A percentile compares a stretch with the other conserved stretches of the same genome.
phyloP scores from a whole-genome alignment of 306 rosid genomes.

The Gynostemma pentaphyllum region DNA sequence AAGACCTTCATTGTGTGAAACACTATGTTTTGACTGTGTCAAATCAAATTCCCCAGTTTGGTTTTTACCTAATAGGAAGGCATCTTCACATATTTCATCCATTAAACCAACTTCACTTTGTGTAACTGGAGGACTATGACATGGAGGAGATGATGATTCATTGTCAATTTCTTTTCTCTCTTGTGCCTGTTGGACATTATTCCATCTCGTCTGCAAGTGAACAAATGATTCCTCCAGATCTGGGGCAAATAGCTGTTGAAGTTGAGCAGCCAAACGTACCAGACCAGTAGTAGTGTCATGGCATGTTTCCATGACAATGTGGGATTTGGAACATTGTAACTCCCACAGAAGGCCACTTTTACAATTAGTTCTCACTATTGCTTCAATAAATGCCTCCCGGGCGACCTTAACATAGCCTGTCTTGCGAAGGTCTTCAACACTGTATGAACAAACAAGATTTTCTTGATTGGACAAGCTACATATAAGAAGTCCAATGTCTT shows the following conservation, averaged over 20 bases:
- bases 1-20: constrained; percentile 36
- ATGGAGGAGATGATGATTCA: constrained; percentile 40
- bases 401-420: constrained; percentile 78
- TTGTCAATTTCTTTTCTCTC: constrained; percentile 30
- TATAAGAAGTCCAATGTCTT: constrained; percentile 76
- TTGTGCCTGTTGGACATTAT: constrained; percentile 60
- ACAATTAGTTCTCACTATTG: constrained; percentile 63
- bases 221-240: constrained; percentile 83
- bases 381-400: constrained; percentile 71
- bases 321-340: constrained; percentile 66
- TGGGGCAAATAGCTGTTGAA: constrained; percentile 86
- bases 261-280: constrained; percentile 74
- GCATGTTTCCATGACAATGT: constrained; percentile 64
- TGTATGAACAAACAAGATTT: constrained; percentile 37
- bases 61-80: constrained; percentile 36
- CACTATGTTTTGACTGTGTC: constrained; percentile 25
- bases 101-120: constrained; percentile 41
- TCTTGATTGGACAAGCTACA: constrained; percentile 29
- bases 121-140: constrained; percentile 21
- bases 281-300: constrained; percentile 67
- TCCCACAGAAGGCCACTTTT: constrained; percentile 70
- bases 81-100: constrained; percentile 88
- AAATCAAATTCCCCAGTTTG: constrained; percentile 25
- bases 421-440: constrained; percentile 55
- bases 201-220: constrained; percentile 95